These are phyloP conservation scores for Beauveria scarabaeidicola DNA, from an alignment of 2,329 filamentous ascomycete species.

Conservation along the genomic window DNA sequence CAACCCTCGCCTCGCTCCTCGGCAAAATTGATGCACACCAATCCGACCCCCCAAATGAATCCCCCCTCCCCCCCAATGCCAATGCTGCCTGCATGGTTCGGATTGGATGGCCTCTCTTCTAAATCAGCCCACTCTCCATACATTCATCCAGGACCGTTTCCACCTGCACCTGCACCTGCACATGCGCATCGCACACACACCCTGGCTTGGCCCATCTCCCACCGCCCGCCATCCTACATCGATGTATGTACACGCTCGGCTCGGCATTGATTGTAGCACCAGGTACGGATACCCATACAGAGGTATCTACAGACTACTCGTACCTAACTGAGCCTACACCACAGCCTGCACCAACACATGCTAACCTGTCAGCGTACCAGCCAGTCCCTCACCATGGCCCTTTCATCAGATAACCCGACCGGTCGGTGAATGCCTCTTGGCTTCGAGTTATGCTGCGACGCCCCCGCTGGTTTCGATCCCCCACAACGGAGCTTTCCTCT, in stretches of 20 bases:
- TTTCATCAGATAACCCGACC: not conserved
- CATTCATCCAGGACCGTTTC: not conserved
- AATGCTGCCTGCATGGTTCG: not conserved
- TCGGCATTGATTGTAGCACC: slow-evolving; percentile 2
- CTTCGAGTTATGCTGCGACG: not conserved
- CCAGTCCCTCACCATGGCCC: not conserved
- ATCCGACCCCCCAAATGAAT: not conserved
- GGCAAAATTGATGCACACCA: slow-evolving; percentile 4
- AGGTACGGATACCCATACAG: too few relatives aligned
- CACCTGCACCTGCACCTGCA: slow-evolving; percentile 6
- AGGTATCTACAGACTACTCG: too few relatives aligned
- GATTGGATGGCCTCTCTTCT: slow-evolving; percentile 1
- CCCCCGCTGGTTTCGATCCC: slow-evolving; percentile 11
- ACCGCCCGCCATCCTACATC: not conserved
- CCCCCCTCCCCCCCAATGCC: not conserved
- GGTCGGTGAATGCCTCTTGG: not conserved
- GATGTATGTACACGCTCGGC: slow-evolving; percentile 3
- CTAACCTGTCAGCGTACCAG: not conserved
- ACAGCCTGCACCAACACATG: slow-evolving; percentile 9
- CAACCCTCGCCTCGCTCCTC: slow-evolving; percentile 4
- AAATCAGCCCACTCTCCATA: slow-evolving; percentile 12
- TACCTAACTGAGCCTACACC: not conserved
- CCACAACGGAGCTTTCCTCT: slow-evolving; percentile 10
- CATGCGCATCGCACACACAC: slow-evolving; percentile 6
- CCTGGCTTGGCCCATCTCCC: slow-evolving; percentile 4